Percentiles rank a stretch among this genome's conserved stretches.
Conservation (phyloP, 2,329 filamentous ascomycete genomes). For the Colletotrichum lupini region DNA sequence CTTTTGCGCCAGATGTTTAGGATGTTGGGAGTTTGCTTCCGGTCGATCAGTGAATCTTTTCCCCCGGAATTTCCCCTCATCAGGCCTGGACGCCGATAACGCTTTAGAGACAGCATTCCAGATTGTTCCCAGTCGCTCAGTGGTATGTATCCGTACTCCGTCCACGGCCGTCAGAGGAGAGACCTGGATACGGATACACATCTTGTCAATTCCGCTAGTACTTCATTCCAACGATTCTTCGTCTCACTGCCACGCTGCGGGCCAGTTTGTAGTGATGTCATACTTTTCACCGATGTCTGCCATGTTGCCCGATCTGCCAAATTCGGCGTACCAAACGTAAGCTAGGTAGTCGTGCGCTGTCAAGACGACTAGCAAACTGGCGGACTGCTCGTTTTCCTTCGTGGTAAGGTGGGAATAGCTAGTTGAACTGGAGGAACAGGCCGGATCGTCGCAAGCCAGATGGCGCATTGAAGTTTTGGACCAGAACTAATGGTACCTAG, state of each 20-base stretch:
- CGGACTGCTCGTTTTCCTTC: neutral
- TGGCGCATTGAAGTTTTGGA: neutral
- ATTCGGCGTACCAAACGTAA: neutral
- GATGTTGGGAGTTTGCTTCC: neutral
- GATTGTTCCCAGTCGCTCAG: neutral
- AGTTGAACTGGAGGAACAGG: neutral
- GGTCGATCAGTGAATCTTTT: neutral
- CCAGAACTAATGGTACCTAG: neutral
- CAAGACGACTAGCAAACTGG: neutral
- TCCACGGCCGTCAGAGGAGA: neutral
- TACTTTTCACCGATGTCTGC: neutral
- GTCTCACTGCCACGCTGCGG: constrained; percentile 6
- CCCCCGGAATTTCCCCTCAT: constrained; percentile 1
- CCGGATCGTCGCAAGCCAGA: neutral
- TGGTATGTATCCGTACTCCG: neutral
- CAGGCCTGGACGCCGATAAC: neutral
- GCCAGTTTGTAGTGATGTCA: constrained; percentile 23
- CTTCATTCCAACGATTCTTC: neutral
- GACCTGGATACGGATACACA: neutral
- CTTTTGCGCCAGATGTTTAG: neutral
- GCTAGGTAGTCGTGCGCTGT: neutral
- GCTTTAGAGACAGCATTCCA: constrained; percentile 8
- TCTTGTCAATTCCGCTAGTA: neutral
- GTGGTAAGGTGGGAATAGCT: neutral
- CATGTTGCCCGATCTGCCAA: neutral